Evolutionary conservation across 768 basidiomycete genomes (phyloP).

Genomic region (Hypsizygus marmoreus): DNA sequence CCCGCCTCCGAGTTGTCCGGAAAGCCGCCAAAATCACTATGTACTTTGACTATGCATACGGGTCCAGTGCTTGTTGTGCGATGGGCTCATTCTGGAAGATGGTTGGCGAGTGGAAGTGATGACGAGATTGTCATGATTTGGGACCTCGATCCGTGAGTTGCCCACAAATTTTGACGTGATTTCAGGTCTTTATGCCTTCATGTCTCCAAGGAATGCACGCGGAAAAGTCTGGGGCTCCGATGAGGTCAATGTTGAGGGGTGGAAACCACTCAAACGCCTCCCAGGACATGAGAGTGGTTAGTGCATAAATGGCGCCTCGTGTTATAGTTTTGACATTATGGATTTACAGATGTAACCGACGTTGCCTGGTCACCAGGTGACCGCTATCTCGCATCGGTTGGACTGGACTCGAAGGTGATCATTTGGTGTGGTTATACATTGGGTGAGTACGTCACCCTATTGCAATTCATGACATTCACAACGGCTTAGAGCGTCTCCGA

Average conservation of each 20-base stretch:
- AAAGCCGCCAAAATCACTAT: constrained; percentile 81
- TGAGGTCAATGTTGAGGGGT: constrained; percentile 95
- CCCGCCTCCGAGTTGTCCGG: constrained; percentile 64
- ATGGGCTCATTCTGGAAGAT: constrained; percentile 93
- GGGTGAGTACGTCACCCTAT: constrained; percentile 48
- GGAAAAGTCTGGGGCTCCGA: constrained; percentile 94
- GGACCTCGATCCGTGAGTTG: constrained; percentile 92
- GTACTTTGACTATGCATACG: constrained; percentile 91
- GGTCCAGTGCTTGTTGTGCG: constrained; percentile 90
- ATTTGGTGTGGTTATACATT: constrained; percentile 95
- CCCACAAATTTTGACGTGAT: constrained; percentile 2
- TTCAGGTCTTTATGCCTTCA: constrained; percentile 6
- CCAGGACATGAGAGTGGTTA: constrained; percentile 94
- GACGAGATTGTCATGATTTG: constrained; percentile 96
- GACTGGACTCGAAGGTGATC: constrained; percentile 86
- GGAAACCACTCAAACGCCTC: constrained; percentile 91
- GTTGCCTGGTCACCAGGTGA: constrained; percentile 95
- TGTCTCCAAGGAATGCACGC: constrained; percentile 58
- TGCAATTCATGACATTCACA: background rate
- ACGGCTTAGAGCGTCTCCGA: constrained; percentile 67
- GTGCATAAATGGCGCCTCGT: constrained; percentile 21
- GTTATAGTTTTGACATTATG: constrained; percentile 5
- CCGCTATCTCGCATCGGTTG: constrained; percentile 89
- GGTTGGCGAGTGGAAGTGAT: constrained; percentile 95
- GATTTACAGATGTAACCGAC: constrained; percentile 81